Evolutionary conservation across 805 yeast genomes (phyloP).

Genomic region (Ogataea populi-albae): DNA sequence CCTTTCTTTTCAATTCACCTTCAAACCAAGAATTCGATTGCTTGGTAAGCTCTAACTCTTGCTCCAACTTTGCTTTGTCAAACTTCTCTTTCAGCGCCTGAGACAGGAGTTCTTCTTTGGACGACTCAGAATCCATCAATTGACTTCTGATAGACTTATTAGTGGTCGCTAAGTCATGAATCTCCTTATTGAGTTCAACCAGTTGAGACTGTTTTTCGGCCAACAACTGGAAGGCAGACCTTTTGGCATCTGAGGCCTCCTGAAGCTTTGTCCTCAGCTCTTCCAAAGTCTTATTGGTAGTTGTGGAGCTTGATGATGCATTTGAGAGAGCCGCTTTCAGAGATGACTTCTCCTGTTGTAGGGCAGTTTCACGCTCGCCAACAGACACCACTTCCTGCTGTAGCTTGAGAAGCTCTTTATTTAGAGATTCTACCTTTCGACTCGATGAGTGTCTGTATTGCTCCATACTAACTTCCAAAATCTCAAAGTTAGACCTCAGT

Average conservation of each 20-base stretch:
- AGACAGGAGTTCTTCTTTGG: slow-evolving; percentile 29
- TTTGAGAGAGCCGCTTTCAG: slow-evolving; percentile 9
- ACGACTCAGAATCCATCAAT: slow-evolving; percentile 35
- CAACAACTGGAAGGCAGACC: slow-evolving; percentile 33
- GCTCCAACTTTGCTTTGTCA: slow-evolving; percentile 26
- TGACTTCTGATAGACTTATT: slow-evolving; percentile 43
- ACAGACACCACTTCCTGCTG: slow-evolving; percentile 24
- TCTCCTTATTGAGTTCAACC: slow-evolving; percentile 37
- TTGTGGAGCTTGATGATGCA: neutral
- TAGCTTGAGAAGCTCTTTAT: slow-evolving; percentile 26
- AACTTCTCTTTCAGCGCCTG: slow-evolving; percentile 27
- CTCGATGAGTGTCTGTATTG: slow-evolving; percentile 35
- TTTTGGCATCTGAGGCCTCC: slow-evolving; percentile 27
- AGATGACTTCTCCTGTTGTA: slow-evolving; percentile 21
- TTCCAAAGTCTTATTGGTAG: slow-evolving; percentile 10
- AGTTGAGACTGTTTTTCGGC: slow-evolving; percentile 37
- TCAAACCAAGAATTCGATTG: slow-evolving; percentile 36
- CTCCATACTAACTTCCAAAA: slow-evolving; percentile 39
- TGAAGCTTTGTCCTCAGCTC: slow-evolving; percentile 15
- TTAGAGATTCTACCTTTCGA: slow-evolving; percentile 33
- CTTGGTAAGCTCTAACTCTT: slow-evolving; percentile 31
- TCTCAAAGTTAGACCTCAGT: slow-evolving; percentile 36
- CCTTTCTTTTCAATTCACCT: slow-evolving; percentile 31
- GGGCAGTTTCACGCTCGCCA: slow-evolving; percentile 17
- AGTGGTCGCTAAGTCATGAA: slow-evolving; percentile 37